Conservation (phyloP, 768 basidiomycete species). For the Kwoniella shandongensis region DNA sequence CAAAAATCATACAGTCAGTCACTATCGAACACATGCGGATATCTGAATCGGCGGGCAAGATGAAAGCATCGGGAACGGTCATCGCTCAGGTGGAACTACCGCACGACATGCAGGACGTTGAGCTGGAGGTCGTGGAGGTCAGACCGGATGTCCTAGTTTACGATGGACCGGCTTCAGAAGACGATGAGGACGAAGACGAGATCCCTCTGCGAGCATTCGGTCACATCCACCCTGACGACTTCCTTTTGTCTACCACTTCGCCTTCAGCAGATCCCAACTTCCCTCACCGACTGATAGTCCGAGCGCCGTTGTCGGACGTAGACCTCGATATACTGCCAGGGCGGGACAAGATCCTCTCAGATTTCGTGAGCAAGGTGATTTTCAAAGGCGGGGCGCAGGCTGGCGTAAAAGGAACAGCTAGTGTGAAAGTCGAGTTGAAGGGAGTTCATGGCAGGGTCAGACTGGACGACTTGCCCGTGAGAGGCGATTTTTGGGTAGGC, state of each 20-base stretch:
- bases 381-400: conserved; percentile 53
- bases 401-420: conserved; percentile 48
- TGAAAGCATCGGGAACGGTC: conserved; percentile 47
- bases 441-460: conserved; percentile 36
- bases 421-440: conserved; percentile 35
- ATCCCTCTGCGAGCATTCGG: conserved; percentile 48
- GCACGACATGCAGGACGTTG: conserved; percentile 64
- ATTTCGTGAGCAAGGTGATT: conserved; percentile 52
- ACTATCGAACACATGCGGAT: conserved; percentile 52
- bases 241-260: conserved; percentile 55
- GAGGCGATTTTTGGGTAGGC: conserved; percentile 42
- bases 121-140: conserved; percentile 60
- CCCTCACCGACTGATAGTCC: conserved; percentile 37
- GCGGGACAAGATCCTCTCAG: conserved; percentile 50
- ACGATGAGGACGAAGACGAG: conserved; percentile 59
- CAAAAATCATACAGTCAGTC: conserved; percentile 46
- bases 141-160: conserved; percentile 53
- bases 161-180: conserved; percentile 49
- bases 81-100: conserved; percentile 58
- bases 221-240: conserved; percentile 63
- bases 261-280: conserved; percentile 18
- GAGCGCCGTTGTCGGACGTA: conserved; percentile 45
- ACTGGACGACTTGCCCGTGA: conserved; percentile 42
- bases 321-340: conserved; percentile 61
- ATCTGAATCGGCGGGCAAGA: conserved; percentile 42